These are phyloP conservation scores for Tetrahymena borealis DNA, from an alignment of 73 alveolate species.

Conservation along the genomic window DNA sequence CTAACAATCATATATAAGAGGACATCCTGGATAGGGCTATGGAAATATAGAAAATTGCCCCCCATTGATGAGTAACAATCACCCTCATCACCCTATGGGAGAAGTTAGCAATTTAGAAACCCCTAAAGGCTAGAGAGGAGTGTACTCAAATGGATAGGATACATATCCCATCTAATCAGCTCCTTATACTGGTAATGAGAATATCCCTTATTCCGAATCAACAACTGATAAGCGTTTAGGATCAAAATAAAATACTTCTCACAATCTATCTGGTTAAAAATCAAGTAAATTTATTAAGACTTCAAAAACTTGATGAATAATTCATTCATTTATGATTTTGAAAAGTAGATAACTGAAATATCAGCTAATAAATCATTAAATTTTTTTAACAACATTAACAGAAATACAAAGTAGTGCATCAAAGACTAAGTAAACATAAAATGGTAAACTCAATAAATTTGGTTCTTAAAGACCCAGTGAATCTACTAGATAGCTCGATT, in stretches of 20 bases:
- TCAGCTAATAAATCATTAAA: neutral
- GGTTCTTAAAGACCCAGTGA: neutral
- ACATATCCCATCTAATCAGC: neutral
- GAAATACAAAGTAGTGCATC: neutral
- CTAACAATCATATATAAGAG: neutral
- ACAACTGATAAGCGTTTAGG: neutral
- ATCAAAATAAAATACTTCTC: neutral
- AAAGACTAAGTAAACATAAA: neutral
- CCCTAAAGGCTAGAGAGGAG: neutral
- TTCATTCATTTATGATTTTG: neutral
- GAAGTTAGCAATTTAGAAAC: neutral
- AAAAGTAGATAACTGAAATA: neutral
- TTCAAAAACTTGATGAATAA: too few species aligned
- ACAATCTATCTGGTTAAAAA: neutral
- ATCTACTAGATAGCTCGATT: neutral
- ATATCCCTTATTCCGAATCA: neutral
- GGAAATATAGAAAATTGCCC: neutral
- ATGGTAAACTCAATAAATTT: neutral
- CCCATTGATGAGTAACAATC: neutral
- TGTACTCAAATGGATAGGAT: neutral
- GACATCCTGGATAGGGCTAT: neutral
- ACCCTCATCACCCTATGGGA: neutral
- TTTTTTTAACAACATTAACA: neutral
- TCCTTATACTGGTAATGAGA: neutral
- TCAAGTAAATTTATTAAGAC: too few species aligned